These are phyloP conservation scores for Boletus tomentosulus DNA, from an alignment of 768 basidiomycete genomes.

Conservation along the genomic window DNA sequence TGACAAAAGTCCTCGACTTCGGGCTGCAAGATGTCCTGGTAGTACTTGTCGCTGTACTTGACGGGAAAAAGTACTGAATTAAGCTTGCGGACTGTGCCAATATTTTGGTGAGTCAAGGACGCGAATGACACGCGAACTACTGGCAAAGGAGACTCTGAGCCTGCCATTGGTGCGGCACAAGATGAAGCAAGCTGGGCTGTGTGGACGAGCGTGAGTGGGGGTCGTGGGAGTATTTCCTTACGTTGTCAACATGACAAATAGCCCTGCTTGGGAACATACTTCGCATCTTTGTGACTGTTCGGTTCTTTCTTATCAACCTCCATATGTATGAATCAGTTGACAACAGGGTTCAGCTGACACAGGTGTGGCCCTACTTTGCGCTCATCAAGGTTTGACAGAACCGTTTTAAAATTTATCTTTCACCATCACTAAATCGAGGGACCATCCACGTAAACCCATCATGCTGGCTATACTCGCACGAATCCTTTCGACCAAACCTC, in stretches of 20 bases:
- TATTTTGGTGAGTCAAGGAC: conserved; percentile 74
- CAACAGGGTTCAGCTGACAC: conserved; percentile 24
- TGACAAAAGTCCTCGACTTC: conserved; percentile 86
- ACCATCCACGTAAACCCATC: conserved; percentile 20
- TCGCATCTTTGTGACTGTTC: conserved; percentile 12
- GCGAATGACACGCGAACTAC: conserved; percentile 60
- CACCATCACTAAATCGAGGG: conserved; percentile 14
- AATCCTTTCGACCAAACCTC: conserved; percentile 8
- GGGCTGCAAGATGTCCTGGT: conserved; percentile 68
- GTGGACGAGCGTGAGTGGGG: conserved; percentile 7
- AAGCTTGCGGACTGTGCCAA: conserved; percentile 62
- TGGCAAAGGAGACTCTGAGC: conserved; percentile 15
- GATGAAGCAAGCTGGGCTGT: conserved; percentile 21
- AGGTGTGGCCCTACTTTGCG: conserved; percentile 11
- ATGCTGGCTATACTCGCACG: conserved; percentile 1
- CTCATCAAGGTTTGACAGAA: conserved; percentile 28
- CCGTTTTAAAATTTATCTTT: conserved; percentile 16
- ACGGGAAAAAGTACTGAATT: conserved; percentile 85
- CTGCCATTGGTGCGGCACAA: conserved; percentile 17
- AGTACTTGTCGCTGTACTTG: conserved; percentile 86
- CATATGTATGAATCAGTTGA: conserved; percentile 21
- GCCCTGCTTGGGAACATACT: conserved; percentile 16
- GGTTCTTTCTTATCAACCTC: conserved; percentile 22
- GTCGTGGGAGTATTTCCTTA: conserved; percentile 23
- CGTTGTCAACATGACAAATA: conserved; percentile 4